These are phyloP conservation scores for Rhizopogon roseolus DNA, from an alignment of 768 basidiomycete genomes.

Conservation along the genomic window DNA sequence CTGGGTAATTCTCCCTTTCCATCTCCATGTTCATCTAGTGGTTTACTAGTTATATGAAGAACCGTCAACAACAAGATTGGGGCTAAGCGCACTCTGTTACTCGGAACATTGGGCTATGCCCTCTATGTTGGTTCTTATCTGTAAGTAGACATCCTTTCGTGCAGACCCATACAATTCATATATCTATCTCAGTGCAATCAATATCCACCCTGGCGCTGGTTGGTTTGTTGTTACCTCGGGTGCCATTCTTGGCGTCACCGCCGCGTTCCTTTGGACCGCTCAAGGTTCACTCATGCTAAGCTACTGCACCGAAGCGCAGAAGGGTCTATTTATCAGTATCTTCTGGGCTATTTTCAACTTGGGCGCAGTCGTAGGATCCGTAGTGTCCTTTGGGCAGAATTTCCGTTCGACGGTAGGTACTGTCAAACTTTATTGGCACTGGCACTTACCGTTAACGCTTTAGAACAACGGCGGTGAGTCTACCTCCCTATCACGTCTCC, in stretches of 20 bases:
- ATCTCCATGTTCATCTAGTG: not conserved
- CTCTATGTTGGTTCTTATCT: slow-evolving; percentile 71
- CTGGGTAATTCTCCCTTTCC: slow-evolving; percentile 43
- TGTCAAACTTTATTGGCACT: not conserved
- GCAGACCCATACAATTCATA: not conserved
- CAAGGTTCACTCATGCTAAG: slow-evolving; percentile 77
- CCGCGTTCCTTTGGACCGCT: slow-evolving; percentile 69
- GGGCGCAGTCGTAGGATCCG: slow-evolving; percentile 72
- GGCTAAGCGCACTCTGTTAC: slow-evolving; percentile 58
- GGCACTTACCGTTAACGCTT: not conserved
- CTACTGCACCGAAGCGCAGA: slow-evolving; percentile 73
- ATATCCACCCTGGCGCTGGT: slow-evolving; percentile 58
- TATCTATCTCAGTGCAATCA: slow-evolving; percentile 44
- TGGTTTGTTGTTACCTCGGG: slow-evolving; percentile 67
- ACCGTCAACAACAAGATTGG: slow-evolving; percentile 78
- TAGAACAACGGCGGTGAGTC: slow-evolving; percentile 24
- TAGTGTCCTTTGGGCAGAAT: slow-evolving; percentile 69
- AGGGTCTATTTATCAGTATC: slow-evolving; percentile 67
- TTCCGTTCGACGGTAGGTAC: slow-evolving; percentile 52
- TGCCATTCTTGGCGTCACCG: slow-evolving; percentile 66
- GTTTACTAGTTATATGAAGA: slow-evolving; percentile 27
- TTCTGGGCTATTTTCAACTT: slow-evolving; percentile 83
- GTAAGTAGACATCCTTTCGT: slow-evolving; percentile 32
- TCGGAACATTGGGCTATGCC: slow-evolving; percentile 71
- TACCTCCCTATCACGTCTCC: not conserved